Evolutionary conservation across 345 rosid genomes (phyloP), one percentile per base, ranked within the genome.

Genomic region (Firmiana major): DNA sequence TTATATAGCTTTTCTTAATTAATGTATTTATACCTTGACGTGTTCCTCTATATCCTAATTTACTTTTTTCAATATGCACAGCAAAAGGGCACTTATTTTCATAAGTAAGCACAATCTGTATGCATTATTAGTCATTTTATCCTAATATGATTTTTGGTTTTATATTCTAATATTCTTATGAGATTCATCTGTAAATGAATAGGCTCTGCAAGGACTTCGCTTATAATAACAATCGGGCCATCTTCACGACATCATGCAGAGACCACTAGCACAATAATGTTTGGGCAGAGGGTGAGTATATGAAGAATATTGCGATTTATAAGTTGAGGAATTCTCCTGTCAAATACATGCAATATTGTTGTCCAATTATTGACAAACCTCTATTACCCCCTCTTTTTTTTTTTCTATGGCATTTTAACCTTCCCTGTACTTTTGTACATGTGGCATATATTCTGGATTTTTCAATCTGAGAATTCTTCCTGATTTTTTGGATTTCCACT

Each of bases 201-300:
- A 94, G 97, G 98, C 77, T 89, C 98, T 58, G 97, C 98, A 6
- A 88, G 94, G 90, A 92, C 97, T 45, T 94, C 98, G 5, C 93
- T 94, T 46, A 90, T 92, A 70, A 86, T 91, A 85, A 92, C 94
- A 31, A 89, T 91, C 79, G 98, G 97, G 62, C 92, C 97, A 80
- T 94, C 97, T 76, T 86, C 88, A 75, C 85, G 91, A 48, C 88
- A 89, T 83, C 93, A 82, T 77, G 92, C 89, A 73, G 98, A 94
- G 88, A 94, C 97, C 82, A 86, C 89, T 55, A 89, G 98, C 84
- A 94, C 98, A 62, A 88, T 94, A 53, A 87, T 89, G 97, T 94
- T 94, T 80, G 98, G 97, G 63, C 98, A 92, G 82, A 82, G 97
- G 88, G 98, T 92, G 77, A 89, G 97, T 82, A 68, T 17, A 38